phyloP scores from a whole-genome alignment of 176 grass and related monocot genomes.

The Chloris gayana region DNA sequence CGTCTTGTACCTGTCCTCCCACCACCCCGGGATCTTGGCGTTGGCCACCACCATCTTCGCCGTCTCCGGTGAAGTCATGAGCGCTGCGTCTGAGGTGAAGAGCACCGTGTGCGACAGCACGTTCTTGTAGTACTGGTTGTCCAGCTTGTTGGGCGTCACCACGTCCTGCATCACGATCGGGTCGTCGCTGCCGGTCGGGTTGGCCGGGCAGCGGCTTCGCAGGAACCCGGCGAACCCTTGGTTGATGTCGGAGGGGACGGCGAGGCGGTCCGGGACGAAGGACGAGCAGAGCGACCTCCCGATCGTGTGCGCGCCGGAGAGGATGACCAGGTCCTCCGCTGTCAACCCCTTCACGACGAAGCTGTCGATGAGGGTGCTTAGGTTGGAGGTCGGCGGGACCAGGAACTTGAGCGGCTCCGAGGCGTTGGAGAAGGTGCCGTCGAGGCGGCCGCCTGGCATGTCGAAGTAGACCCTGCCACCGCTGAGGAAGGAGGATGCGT shows the following conservation, averaged over 20 bases:
- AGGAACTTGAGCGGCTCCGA: too few species aligned
- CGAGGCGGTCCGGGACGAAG: constrained; percentile 46
- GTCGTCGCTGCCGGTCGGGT: not conserved
- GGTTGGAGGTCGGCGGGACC: constrained; percentile 29
- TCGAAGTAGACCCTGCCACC: constrained; percentile 7
- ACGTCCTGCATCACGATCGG: constrained; percentile 29
- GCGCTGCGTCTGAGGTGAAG: constrained; percentile 51
- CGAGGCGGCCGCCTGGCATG: constrained; percentile 52
- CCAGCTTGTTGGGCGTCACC: constrained; percentile 22
- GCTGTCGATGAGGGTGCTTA: constrained; percentile 15
- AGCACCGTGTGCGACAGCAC: constrained; percentile 4
- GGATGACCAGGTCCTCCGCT: constrained; percentile 43
- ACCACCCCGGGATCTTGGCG: constrained; percentile 15
- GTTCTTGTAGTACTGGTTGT: constrained; percentile 54
- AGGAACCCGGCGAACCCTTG: not conserved
- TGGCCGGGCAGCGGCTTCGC: constrained; percentile 7
- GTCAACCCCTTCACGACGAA: constrained; percentile 48
- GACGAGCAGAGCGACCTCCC: constrained; percentile 60
- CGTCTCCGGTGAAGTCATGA: constrained; percentile 31
- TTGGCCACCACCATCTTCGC: constrained; percentile 6
- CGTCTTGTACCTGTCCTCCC: constrained; percentile 33
- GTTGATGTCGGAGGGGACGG: constrained; percentile 22
- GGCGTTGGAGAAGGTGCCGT: too few species aligned
- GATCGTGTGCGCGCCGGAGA: constrained; percentile 49
- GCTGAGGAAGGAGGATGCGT: constrained; percentile 41